Evolutionary conservation across 2,329 filamentous ascomycete species (phyloP).

Genomic region (Sporothrix globosa): DNA sequence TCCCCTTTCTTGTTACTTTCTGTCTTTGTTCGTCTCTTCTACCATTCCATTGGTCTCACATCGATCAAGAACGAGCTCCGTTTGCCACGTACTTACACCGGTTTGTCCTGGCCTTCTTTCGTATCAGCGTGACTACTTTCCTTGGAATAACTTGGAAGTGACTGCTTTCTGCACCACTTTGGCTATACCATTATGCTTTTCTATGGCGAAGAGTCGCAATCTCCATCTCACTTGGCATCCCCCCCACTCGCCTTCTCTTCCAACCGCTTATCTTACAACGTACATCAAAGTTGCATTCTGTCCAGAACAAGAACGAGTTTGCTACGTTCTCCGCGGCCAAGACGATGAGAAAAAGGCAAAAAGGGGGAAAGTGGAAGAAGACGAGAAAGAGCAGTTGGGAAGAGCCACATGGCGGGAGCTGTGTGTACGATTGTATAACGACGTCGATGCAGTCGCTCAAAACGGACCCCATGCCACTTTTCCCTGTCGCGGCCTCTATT

Average conservation of each 20-base stretch:
- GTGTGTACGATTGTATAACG: not conserved
- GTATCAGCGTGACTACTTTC: no score
- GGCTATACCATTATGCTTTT: not conserved
- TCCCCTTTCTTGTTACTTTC: not conserved
- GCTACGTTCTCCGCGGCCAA: conserved; percentile 9
- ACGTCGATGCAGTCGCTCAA: conserved; percentile 7
- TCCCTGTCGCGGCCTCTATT: not conserved
- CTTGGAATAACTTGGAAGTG: not conserved
- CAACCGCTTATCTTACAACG: not conserved
- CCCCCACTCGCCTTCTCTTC: not conserved
- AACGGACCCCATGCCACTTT: conserved; percentile 12
- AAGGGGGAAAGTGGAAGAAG: not conserved
- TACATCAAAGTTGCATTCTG: conserved; percentile 8
- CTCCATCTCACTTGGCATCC: not conserved
- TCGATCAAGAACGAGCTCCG: not conserved
- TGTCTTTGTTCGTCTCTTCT: not conserved
- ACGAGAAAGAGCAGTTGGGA: not conserved
- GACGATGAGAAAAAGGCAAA: not conserved
- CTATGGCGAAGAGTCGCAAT: not conserved
- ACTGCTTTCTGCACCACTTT: not conserved
- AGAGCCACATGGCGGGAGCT: not conserved
- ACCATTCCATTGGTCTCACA: not conserved
- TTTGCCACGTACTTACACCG: not conserved
- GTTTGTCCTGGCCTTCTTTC: not conserved
- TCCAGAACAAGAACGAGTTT: not conserved